Evolutionary conservation across 1,284 basidiomycete genomes (phyloP).

Genomic region (Papiliotrema nemorosa): DNA sequence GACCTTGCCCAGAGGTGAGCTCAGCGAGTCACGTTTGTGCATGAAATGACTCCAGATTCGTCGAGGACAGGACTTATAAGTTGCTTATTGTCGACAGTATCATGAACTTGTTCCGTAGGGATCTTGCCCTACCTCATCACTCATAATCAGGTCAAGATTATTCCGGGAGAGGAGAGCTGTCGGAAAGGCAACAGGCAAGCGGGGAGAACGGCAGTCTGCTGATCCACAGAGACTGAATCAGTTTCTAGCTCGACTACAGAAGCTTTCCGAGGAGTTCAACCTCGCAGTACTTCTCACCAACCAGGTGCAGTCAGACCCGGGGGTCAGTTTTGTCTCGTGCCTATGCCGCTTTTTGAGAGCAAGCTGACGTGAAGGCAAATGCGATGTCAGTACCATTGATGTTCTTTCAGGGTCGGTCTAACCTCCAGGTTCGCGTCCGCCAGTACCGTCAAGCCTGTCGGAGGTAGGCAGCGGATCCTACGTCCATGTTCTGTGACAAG

Average conservation of each 20-base stretch:
- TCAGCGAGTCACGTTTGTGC: background rate
- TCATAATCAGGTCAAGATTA: constrained; percentile 63
- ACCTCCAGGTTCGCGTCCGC: background rate
- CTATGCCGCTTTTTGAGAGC: background rate
- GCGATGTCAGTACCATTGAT: constrained; percentile 57
- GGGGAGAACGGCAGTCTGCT: background rate
- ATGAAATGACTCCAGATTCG: constrained; percentile 33
- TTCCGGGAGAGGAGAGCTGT: constrained; percentile 84
- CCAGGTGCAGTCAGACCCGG: constrained; percentile 83
- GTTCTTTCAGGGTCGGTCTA: background rate
- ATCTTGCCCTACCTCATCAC: background rate
- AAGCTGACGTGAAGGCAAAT: constrained; percentile 53
- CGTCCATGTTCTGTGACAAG: background rate
- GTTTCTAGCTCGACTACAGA: constrained; percentile 85
- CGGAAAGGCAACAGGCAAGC: constrained; percentile 73
- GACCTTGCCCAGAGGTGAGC: constrained; percentile 45
- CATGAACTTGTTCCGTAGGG: constrained; percentile 81
- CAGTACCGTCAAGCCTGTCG: constrained; percentile 70
- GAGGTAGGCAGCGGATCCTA: constrained; percentile 54
- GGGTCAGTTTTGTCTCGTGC: constrained; percentile 50
- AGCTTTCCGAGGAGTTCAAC: constrained; percentile 82
- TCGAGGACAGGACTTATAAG: constrained; percentile 49
- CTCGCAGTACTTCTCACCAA: constrained; percentile 84
- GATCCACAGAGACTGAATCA: constrained; percentile 54
- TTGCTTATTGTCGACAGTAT: constrained; percentile 69